These are phyloP conservation scores for Trichoderma aggressivum DNA, from an alignment of 2,329 filamentous ascomycete genomes.

Conservation along the genomic window DNA sequence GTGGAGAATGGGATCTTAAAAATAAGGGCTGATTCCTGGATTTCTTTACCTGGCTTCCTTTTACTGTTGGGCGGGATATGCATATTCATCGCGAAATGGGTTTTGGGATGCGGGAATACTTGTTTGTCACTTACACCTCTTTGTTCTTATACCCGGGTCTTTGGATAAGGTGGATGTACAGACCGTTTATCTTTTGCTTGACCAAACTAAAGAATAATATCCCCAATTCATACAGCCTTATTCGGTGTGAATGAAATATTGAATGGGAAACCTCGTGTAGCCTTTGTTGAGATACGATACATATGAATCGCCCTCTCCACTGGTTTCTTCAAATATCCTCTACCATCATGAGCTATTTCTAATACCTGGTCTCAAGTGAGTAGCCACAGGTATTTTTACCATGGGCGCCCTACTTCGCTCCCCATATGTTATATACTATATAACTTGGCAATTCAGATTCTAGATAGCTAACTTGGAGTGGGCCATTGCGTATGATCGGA, in stretches of 20 bases:
- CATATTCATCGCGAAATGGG: neutral
- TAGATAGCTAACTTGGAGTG: neutral
- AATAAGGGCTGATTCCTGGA: neutral
- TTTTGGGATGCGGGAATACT: neutral
- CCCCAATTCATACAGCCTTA: neutral
- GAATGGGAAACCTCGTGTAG: neutral
- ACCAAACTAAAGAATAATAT: neutral
- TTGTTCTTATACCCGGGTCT: slow-evolving; percentile 1
- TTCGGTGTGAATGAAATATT: neutral
- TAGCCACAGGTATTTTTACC: no score
- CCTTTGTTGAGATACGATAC: neutral
- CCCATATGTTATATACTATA: neutral
- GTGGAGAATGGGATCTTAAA: neutral
- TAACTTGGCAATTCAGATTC: neutral
- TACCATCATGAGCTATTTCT: neutral
- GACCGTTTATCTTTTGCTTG: neutral
- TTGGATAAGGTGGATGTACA: neutral
- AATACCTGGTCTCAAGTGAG: neutral
- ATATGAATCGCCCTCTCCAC: neutral
- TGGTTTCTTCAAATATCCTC: neutral
- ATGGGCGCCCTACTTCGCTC: no score
- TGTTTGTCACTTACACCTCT: neutral
- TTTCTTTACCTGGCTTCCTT: neutral
- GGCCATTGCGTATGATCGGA: neutral
- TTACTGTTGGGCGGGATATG: neutral